Evolutionary conservation across 768 basidiomycete species (phyloP).

Genomic region (Hortiboletus campestris): DNA sequence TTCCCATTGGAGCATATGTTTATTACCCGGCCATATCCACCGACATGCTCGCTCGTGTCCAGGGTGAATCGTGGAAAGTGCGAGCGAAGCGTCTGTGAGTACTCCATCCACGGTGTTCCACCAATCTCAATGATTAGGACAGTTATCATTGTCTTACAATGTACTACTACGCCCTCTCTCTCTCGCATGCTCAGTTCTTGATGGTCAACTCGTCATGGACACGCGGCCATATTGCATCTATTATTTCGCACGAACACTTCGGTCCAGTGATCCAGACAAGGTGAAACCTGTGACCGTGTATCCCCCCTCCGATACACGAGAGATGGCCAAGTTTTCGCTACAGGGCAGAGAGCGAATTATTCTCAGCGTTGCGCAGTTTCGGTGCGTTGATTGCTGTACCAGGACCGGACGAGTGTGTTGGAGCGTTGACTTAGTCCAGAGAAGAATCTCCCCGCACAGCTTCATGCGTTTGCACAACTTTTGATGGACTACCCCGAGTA

Average conservation of each 20-base stretch:
- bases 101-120: not conserved
- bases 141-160: slow-evolving; percentile 92
- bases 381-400: slow-evolving; percentile 45
- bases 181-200: slow-evolving; percentile 69
- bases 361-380: slow-evolving; percentile 89
- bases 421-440: slow-evolving; percentile 63
- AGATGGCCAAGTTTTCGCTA: slow-evolving; percentile 58
- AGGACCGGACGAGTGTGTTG: not conserved
- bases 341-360: slow-evolving; percentile 60
- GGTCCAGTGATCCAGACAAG: slow-evolving; percentile 36
- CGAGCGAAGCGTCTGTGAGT: slow-evolving; percentile 28
- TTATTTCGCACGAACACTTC: slow-evolving; percentile 51
- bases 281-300: slow-evolving; percentile 57
- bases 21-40: slow-evolving; percentile 97
- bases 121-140: slow-evolving; percentile 1
- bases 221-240: slow-evolving; percentile 72
- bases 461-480: slow-evolving; percentile 64
- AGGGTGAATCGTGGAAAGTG: slow-evolving; percentile 27
- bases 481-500: slow-evolving; percentile 61
- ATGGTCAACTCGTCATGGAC: slow-evolving; percentile 99
- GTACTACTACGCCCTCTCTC: slow-evolving; percentile 72
- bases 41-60: slow-evolving; percentile 86
- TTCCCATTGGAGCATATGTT: slow-evolving; percentile 86
- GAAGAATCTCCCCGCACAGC: slow-evolving; percentile 85
- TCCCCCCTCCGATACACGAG: slow-evolving; percentile 87